Percentiles rank a stretch among this genome's conserved stretches.
Conservation (phyloP, 352 stramenopile genomes). For the Phytophthora ramorum region DNA sequence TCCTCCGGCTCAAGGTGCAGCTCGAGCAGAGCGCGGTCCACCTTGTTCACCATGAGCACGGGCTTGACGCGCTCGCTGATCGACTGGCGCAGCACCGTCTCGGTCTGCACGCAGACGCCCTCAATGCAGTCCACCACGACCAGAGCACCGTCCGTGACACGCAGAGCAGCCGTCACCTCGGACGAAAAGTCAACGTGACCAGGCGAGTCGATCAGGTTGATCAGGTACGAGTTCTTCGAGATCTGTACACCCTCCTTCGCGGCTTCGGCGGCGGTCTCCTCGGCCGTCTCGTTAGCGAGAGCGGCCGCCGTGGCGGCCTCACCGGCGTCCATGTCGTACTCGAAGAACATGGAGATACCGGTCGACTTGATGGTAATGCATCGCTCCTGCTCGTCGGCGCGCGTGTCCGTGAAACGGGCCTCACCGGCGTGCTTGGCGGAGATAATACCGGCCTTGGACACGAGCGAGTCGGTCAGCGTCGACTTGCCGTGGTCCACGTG, state of each 20-base stretch:
- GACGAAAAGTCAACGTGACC: conserved; percentile 99
- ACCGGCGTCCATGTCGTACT: conserved; percentile 98
- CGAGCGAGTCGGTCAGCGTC: conserved; percentile 98
- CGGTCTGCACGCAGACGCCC: conserved; percentile 99
- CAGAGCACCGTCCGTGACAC: conserved; percentile 99
- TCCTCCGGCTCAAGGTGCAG: conserved; percentile 99
- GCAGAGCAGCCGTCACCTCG: conserved; percentile 98
- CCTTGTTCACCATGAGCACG: conserved; percentile 99
- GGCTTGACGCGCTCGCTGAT: conserved; percentile 98
- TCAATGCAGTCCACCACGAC: conserved; percentile 99
- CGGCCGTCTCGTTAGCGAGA: conserved; percentile 60
- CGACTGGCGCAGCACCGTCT: conserved; percentile 99
- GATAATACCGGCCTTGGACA: conserved; percentile 99
- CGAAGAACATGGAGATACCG: conserved; percentile 99
- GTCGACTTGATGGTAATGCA: conserved; percentile 99
- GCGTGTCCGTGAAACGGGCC: conserved; percentile 99
- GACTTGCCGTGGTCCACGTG: conserved; percentile 99
- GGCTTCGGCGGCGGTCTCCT: conserved; percentile 37
- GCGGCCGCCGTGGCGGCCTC: conserved; percentile 83
- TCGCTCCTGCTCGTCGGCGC: conserved; percentile 99
- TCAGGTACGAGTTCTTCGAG: conserved; percentile 98
- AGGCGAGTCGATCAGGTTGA: conserved; percentile 99
- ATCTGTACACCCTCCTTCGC: conserved; percentile 83
- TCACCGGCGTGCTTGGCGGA: conserved; percentile 98
- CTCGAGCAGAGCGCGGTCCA: conserved; percentile 98